These are phyloP conservation scores for Zygosaccharomyces rouxii DNA, from an alignment of 805 yeast genomes.

Conservation along the genomic window DNA sequence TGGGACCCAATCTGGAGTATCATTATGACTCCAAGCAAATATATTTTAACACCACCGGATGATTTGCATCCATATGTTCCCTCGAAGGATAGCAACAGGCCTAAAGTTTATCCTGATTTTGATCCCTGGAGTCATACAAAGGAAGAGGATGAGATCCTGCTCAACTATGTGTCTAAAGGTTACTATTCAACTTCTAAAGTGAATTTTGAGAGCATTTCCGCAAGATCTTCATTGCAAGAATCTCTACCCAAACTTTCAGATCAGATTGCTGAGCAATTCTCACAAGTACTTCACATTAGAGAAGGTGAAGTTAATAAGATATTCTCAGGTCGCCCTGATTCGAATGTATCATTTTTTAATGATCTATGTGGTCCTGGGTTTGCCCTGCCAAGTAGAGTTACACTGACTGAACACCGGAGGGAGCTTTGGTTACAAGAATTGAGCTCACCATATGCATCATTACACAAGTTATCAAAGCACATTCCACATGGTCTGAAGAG, in stretches of 20 bases:
- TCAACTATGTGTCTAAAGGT: slow-evolving; percentile 34
- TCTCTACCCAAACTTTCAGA: slow-evolving; percentile 31
- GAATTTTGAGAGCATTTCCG: slow-evolving; percentile 35
- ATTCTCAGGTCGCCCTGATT: slow-evolving; percentile 13
- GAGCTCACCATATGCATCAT: slow-evolving; percentile 61
- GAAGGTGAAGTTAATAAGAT: slow-evolving; percentile 33
- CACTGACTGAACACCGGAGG: slow-evolving; percentile 78
- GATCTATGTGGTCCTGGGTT: slow-evolving; percentile 33
- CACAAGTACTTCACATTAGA: slow-evolving; percentile 28
- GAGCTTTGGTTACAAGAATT: slow-evolving; percentile 84
- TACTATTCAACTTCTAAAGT: slow-evolving; percentile 33
- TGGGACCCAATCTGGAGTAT: background rate
- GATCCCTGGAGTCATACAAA: slow-evolving; percentile 34
- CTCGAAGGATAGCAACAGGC: slow-evolving; percentile 8
- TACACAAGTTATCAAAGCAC: slow-evolving; percentile 64
- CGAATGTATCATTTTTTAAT: slow-evolving; percentile 13
- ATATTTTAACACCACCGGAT: slow-evolving; percentile 33
- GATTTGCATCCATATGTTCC: slow-evolving; percentile 30
- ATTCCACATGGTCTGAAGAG: slow-evolving; percentile 89
- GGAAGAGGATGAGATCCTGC: slow-evolving; percentile 31
- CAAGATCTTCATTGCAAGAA: slow-evolving; percentile 35
- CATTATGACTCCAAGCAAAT: slow-evolving; percentile 26
- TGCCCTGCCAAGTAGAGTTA: slow-evolving; percentile 51
- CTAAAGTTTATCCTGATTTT: slow-evolving; percentile 32
- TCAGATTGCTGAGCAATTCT: slow-evolving; percentile 29